Percentiles rank a stretch among this genome's conserved stretches.
Conservation (phyloP, 768 basidiomycete genomes). For the Tulasnella sp. region DNA sequence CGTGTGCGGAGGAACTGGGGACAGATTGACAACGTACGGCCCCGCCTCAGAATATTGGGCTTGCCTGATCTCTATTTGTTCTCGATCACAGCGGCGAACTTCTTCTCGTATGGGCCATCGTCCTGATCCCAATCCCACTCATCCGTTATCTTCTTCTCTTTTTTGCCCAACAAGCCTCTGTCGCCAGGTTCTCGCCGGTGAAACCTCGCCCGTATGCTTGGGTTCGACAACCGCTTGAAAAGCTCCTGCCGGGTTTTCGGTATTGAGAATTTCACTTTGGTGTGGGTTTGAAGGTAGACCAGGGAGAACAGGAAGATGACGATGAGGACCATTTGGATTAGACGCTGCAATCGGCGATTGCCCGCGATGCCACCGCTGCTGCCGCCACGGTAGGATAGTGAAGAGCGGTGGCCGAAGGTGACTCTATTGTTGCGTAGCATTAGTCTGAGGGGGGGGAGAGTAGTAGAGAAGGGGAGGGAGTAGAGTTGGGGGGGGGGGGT, state of each 20-base stretch:
- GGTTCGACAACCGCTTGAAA: not conserved
- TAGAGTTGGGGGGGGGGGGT: not conserved
- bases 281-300: not conserved
- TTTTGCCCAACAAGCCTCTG: not conserved
- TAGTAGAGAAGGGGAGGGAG: not conserved
- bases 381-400: not conserved
- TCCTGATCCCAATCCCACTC: slow-evolving; percentile 22
- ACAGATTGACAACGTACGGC: not conserved
- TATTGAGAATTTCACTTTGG: not conserved
- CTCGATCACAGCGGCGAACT: not conserved
- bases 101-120: slow-evolving; percentile 13
- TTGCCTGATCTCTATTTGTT: not conserved
- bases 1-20: not conserved
- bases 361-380: not conserved
- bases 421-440: slow-evolving; percentile 20
- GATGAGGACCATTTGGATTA: slow-evolving; percentile 1
- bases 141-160: not conserved
- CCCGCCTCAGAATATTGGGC: not conserved
- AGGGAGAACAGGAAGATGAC: slow-evolving; percentile 3
- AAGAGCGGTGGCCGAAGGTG: not conserved
- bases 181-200: not conserved
- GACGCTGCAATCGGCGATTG: not conserved
- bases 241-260: not conserved
- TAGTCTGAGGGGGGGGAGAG: not conserved
- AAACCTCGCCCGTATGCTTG: not conserved